Evolutionary conservation across 2,329 filamentous ascomycete genomes (phyloP), one percentile per base, ranked within the genome.

Genomic region (Rutstroemia sydowiana): DNA sequence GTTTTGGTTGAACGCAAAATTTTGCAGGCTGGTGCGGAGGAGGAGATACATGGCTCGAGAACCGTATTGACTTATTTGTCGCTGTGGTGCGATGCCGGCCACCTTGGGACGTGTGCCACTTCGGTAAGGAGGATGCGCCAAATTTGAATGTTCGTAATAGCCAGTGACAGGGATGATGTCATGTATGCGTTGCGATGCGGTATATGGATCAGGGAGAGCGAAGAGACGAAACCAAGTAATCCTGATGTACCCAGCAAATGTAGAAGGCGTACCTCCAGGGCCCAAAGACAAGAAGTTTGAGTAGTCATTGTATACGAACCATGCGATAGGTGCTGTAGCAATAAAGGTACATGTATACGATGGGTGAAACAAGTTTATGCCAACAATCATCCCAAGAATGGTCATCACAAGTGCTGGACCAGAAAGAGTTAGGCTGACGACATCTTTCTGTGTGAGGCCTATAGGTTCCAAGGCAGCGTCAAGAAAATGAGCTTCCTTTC

Each of bases 241-340:
- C 51, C 80, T 78, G 23, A 88, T 69, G 67, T 92, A 95, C 57
- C 88, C 88, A 5, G 69, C 57, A 39, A 87, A 78, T 0, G 85
- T 93, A 2, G 83, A 77, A 0, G 88, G 87, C 0, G 87, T 92
- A 53, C 88, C 88, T 21, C 88, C 88, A 0, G 87, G 88, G 0
- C 88, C 88, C 18, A 95, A 80, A 36, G 78, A 78, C 57, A 92
- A 72, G 69, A 89, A 93, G 65, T 84, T 85, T 48, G 75, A 71
- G 69, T 89, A 93, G 72, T 92, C 87, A 63, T 81, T 79, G 63
- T 81, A 79, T 60, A 87, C 68, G 54, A 73, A 63, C 54, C 57
- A 65, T n/a, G 58, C 64, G 54, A 72, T 63, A 14, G 78, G 77
- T 7, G 75, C 65, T n/a, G 77, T 58, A 18, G 74, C 64, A 46